Conservation (phyloP, 768 basidiomycete genomes). For the Arthromyces matolae region DNA sequence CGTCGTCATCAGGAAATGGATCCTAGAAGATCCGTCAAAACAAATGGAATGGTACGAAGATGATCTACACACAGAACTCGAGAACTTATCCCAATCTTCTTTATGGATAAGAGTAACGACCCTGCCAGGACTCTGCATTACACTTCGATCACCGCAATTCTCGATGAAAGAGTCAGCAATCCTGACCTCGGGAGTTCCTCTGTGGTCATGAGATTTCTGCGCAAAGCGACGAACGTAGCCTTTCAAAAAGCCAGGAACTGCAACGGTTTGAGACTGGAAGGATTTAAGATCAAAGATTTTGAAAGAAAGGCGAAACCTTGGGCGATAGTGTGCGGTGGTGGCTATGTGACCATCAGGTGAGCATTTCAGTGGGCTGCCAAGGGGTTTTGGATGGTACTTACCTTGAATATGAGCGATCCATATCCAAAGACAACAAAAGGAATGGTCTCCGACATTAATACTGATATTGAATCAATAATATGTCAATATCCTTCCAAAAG, state of each 20-base stretch:
- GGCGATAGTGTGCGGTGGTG: constrained; percentile 72
- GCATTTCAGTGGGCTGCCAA: background rate
- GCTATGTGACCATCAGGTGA: constrained; percentile 45
- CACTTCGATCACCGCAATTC: no score
- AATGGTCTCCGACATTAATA: background rate
- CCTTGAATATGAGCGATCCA: constrained; percentile 92
- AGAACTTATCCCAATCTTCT: constrained; percentile 81
- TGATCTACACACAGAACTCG: constrained; percentile 47
- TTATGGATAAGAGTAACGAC: constrained; percentile 90
- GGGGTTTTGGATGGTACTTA: constrained; percentile 22
- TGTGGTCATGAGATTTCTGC: constrained; percentile 88
- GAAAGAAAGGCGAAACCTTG: constrained; percentile 53
- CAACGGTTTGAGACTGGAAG: background rate
- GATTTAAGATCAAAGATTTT: background rate
- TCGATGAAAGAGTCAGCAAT: no score
- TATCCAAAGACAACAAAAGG: constrained; percentile 86
- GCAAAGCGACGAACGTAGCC: constrained; percentile 89
- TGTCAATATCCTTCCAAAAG: no score
- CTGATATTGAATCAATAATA: no score
- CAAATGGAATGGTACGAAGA: background rate
- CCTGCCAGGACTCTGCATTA: constrained; percentile 67
- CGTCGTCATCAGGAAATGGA: constrained; percentile 65
- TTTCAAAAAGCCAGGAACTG: constrained; percentile 82
- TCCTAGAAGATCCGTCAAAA: constrained; percentile 43
- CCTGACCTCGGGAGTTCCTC: constrained; percentile 79